Base-by-base conservation (phyloP, 352 stramenopile species). In the Blastocystis hominis region DNA sequence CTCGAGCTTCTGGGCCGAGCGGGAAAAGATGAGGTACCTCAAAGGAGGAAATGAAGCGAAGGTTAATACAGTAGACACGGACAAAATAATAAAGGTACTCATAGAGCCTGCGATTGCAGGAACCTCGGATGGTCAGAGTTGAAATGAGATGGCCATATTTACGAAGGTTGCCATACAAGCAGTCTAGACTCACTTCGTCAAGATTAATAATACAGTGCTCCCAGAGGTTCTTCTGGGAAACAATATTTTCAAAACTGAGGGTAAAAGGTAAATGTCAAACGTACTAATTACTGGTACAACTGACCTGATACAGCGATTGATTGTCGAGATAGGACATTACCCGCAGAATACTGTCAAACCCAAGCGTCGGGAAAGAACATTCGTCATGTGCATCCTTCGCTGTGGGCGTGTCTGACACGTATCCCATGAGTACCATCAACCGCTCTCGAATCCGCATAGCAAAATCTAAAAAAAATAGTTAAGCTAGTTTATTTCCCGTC, bases 271-370 rank as follows among this genome's bases (percentile, higher is more conserved):
- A 34, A 55, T 1, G 10, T 5, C 10, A n/a, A 56, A 4, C 13
- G 34, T 77, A 77, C 66, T 20, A 53, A 15, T 56, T 77, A 30
- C 50, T 77, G 6, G 40, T 46, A 53, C 66, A 77, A 56, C 66
- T 30, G n/a, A 77, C 20, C 24, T 56, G 34, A 5, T 77, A 77
- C 46, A 59, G 53, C 34, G 66, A 77, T 40, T 77, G 36, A 13
- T 46, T 5, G 55, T 77, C 66, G 36, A 77, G 36, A 77, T 42
- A 77, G 17, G 66, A 77, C 66, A 77, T 30, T 24, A 77, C n/a
- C 7, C 66, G n/a, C 46, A 77, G 50, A 24, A 77, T 59, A 36
- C 40, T 56, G 36, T 77, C 66, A 40, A 77, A 61, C 30, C 66
- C 66, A 47, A 77, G 40, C 38, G 6, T 20, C 3, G 38, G 13